Evolutionary conservation across 106 monocot genomes (phyloP), one percentile per base, ranked within the genome.

Genomic region (Dendrobium huoshanense): DNA sequence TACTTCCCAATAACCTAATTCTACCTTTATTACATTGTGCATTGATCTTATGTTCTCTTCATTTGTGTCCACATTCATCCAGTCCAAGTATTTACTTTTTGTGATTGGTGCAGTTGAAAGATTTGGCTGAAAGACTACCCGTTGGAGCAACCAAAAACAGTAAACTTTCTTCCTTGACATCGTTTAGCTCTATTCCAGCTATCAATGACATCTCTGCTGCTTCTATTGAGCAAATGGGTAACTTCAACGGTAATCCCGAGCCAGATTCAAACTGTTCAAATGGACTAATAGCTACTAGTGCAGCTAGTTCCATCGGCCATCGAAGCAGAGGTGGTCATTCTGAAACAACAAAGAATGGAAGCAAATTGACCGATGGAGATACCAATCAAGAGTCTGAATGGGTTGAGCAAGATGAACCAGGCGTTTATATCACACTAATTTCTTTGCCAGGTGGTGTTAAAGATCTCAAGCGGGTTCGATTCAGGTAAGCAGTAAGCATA

Each of bases 401-500:
- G 92, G 94, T 98, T 20, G 98, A 95, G 84, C 98, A 98, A 84
- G 95, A 98, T 82, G 94, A 98, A 41, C 98, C 92, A 40, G 98
- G 98, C 4, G 98, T 98, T 17, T 98, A 98, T 78, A 98, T 98
- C 43, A 98, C 98, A 13, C 89, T 98, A 24, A 91, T 88, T 61
- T 88, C 92, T 27, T 87, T 98, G 43, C 88, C 98, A 72, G 94
- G 92, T 10, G 98, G 92, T 22, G 67, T 83, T 41, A 92, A 86
- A 77, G 98, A 98, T 77, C 98, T 98, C 77, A 98, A 92, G 82
- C 77, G 98, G 64, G 98, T 98, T 75, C 90, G 98, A 13, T 98
- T 98, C 91, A 98, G 98, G 98, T 97, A 88, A 11, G 45, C 25
- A 22, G 24, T 41, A 43, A 45, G 45, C 76, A 48, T 76, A 25